Conservation (phyloP, 768 basidiomycete genomes). For the Rhodotorula taiwanensis region DNA sequence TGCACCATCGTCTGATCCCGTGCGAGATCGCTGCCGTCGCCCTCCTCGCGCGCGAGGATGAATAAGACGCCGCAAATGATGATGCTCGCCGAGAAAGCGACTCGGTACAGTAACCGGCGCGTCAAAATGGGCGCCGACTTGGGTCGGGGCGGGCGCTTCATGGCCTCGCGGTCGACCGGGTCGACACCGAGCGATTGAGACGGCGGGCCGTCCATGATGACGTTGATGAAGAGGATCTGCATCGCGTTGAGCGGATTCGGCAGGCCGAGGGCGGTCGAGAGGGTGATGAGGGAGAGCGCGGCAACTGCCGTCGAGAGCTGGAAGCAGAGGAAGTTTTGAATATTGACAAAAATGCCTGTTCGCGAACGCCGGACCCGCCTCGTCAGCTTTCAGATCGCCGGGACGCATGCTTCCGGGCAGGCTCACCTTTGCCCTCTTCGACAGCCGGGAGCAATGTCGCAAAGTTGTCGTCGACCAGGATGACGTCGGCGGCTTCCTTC, state of each 20-base stretch:
- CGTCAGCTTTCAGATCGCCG: not conserved
- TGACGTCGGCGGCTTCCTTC: constrained; percentile 95
- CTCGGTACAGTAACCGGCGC: constrained; percentile 61
- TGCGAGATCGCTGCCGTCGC: constrained; percentile 72
- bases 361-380: constrained; percentile 48
- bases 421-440: constrained; percentile 48
- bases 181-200: constrained; percentile 82
- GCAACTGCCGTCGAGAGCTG: constrained; percentile 97
- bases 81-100: constrained; percentile 85
- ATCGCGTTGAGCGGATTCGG: constrained; percentile 92
- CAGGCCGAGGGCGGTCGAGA: constrained; percentile 81
- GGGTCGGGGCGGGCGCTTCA: constrained; percentile 83
- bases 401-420: not conserved
- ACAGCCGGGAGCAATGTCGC: constrained; percentile 88
- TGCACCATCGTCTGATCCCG: constrained; percentile 94
- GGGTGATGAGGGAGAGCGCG: constrained; percentile 85
- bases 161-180: constrained; percentile 85
- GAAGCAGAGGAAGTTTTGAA: constrained; percentile 95
- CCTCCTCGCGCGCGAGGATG: constrained; percentile 73
- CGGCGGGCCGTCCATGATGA: constrained; percentile 69
- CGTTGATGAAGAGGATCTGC: constrained; percentile 97
- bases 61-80: constrained; percentile 85
- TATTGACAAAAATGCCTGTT: constrained; percentile 97
- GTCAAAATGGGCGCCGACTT: constrained; percentile 88
- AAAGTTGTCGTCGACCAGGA: constrained; percentile 95